A percentile compares a stretch with the other conserved stretches of the same genome.
These are phyloP conservation scores for Heliosperma pusillum DNA, from an alignment of 148 eudicot species.

Conservation along the genomic window DNA sequence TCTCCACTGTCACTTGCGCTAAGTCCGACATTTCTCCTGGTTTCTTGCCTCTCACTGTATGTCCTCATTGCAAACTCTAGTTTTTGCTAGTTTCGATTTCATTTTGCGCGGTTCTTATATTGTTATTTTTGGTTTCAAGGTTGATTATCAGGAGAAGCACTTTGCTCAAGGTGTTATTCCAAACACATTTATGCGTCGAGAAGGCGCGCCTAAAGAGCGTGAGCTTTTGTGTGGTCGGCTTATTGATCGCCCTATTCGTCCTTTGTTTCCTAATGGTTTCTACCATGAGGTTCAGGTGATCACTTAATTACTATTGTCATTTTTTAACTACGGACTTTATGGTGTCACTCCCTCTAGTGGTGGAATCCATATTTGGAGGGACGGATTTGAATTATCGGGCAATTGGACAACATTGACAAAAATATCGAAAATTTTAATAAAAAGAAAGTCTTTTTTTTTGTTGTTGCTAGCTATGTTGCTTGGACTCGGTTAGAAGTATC, in stretches of 20 bases:
- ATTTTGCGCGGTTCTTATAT: not conserved
- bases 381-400: not conserved
- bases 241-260: slow-evolving; percentile 93
- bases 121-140: slow-evolving; percentile 39
- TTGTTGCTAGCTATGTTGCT: not conserved
- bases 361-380: too few species aligned
- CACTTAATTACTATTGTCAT: not conserved
- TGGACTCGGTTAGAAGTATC: too few species aligned
- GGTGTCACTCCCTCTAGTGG: not conserved
- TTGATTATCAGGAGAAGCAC: slow-evolving; percentile 98
- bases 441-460: not conserved
- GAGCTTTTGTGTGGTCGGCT: slow-evolving; percentile 92
- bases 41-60: slow-evolving; percentile 92
- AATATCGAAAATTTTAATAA: not conserved
- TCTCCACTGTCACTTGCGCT: slow-evolving; percentile 72
- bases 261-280: slow-evolving; percentile 91
- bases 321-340: not conserved
- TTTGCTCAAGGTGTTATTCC: slow-evolving; percentile 96
- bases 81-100: not conserved
- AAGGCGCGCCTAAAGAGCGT: slow-evolving; percentile 99
- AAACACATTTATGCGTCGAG: slow-evolving; percentile 88
- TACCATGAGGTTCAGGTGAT: slow-evolving; percentile 97
- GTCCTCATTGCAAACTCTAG: not conserved
- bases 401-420: not conserved
- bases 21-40: slow-evolving; percentile 57